Evolutionary conservation across 2,329 filamentous ascomycete genomes (phyloP), one percentile per base, ranked within the genome.

Genomic region (Fusarium dimerum): DNA sequence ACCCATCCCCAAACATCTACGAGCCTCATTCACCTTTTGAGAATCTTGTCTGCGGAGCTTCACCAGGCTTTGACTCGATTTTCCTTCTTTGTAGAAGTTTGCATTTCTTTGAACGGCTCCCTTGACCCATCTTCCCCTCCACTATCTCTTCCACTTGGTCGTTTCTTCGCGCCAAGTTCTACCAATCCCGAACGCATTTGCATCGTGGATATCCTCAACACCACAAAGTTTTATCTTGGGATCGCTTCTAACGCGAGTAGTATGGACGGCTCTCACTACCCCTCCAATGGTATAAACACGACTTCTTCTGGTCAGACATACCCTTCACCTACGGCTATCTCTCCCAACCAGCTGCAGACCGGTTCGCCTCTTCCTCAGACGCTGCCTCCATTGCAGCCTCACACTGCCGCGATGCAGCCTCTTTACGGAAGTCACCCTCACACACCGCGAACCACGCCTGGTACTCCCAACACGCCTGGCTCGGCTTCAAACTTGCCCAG

Each of bases 381-480:
- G 44, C 73, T 84, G 59, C 81, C 82, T 42, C 81, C 82, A 60
- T 70, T 85, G 59, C 77, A 80, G 60, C 71, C 76, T 59, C 77
- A 76, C 57, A 69, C 71, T 48, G 68, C 73, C 39, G 68, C 69
- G 54, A 74, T 74, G 72, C 72, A 74, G 60, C 69, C 70, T 48
- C 62, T 74, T 52, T 86, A 86, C 73, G 79, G 79, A 52, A 83
- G 71, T 65, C 80, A 84, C 68, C 79, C 80, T 62, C 82, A 86
- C 64, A 85, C 82, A 43, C 83, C 84, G 59, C 78, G 83, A 65
- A 85, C 82, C 18, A 26, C 20, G 20, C 80, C 82, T 43, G 79
- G 80, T n/a, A 85, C 83, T 15, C 83, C 84, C 38, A 84, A 83
- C 66, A 84, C 83, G 29, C 82, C 83, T 38, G 81, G 78, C 51